Evolutionary conservation across 805 yeast genomes (phyloP), one percentile per base, ranked within the genome.

Genomic region (Candida maltosa): DNA sequence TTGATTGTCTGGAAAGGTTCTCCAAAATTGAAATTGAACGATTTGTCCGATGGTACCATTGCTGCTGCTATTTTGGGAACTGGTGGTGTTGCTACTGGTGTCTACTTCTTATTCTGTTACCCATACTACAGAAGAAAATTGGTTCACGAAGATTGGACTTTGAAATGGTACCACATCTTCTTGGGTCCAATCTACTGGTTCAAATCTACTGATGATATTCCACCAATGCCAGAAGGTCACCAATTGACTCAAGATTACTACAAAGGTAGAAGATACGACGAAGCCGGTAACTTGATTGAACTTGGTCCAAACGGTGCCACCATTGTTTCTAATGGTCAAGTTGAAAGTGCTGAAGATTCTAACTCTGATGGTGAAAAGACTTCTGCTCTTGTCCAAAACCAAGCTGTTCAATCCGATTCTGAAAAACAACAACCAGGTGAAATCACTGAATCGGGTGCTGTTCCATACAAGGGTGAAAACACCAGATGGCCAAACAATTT

Each of bases 1-100:
- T 70, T 82, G 58, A 78, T 83, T 52, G 86, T 80, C 25, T 81
- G 86, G 85, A 82, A 83, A 56, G 89, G 88, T 48, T 81, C 89
- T 37, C 87, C 89, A 48, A 71, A 72, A 44, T 70, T 83, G 47
- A 61, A 76, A 18, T 65, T 83, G 49, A 66, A 75, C 44, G 51
- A 75, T 6, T 64, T 83, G 35, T 63, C 80, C 1, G 49, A 66
- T 4, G 73, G 74, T 20, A 71, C 80, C 8, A 74, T 74, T 27
- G 67, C 62, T 30, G 84, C 78, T 7, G 65, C 85, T 20, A 75
- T 80, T 41, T 59, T 82, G 36, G 85, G 87, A 37, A 81, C 75
- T 36, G 87, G 78, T 43, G 78, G 59, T 24, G 81, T 70, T 41
- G 83, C 84, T 6, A 45, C 69, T 10, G 26, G 58, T 1, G 32